A percentile compares a stretch with the other conserved stretches of the same genome.
phyloP scores from a whole-genome alignment of 2,329 filamentous ascomycete species.

The Huntiella moniliformis region DNA sequence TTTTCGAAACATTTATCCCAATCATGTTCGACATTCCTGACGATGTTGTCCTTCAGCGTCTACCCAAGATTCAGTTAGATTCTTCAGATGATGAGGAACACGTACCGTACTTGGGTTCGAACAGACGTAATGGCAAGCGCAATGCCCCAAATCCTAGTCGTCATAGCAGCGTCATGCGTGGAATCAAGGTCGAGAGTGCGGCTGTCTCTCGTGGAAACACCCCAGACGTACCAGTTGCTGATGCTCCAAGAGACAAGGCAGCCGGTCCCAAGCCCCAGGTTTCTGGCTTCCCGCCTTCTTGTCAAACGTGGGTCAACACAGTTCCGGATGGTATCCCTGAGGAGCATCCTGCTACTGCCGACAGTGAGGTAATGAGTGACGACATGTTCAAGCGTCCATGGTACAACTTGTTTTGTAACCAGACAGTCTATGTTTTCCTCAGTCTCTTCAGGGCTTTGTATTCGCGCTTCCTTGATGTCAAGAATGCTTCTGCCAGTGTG shows the following conservation, averaged over 20 bases:
- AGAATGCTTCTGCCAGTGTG: constrained; percentile 57
- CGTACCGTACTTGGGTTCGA: constrained; percentile 47
- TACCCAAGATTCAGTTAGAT: constrained; percentile 50
- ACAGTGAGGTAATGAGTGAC: constrained; percentile 51
- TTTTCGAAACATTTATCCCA: constrained; percentile 59
- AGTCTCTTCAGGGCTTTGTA: constrained; percentile 86
- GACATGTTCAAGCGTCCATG: constrained; percentile 62
- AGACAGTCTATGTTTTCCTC: constrained; percentile 87
- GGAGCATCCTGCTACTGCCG: constrained; percentile 28
- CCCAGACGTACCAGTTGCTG: constrained; percentile 57
- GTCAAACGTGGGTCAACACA: constrained; percentile 43
- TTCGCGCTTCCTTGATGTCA: constrained; percentile 64
- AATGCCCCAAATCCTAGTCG: constrained; percentile 67
- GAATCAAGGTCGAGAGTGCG: constrained; percentile 63
- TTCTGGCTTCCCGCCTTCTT: constrained; percentile 26
- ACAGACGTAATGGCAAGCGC: constrained; percentile 49
- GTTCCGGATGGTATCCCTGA: constrained; percentile 25
- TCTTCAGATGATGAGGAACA: constrained; percentile 60
- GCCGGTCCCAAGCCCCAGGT: constrained; percentile 29
- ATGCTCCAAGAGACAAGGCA: constrained; percentile 36
- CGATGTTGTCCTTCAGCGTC: constrained; percentile 46
- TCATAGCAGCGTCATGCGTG: constrained; percentile 49
- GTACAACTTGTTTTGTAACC: constrained; percentile 84
- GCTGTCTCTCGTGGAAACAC: constrained; percentile 76
- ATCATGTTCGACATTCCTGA: constrained; percentile 59